Percentiles rank a stretch among this genome's conserved stretches.
Evolutionary conservation across 306 rosid species (phyloP).

Genomic region (Cicer cuneatum): DNA sequence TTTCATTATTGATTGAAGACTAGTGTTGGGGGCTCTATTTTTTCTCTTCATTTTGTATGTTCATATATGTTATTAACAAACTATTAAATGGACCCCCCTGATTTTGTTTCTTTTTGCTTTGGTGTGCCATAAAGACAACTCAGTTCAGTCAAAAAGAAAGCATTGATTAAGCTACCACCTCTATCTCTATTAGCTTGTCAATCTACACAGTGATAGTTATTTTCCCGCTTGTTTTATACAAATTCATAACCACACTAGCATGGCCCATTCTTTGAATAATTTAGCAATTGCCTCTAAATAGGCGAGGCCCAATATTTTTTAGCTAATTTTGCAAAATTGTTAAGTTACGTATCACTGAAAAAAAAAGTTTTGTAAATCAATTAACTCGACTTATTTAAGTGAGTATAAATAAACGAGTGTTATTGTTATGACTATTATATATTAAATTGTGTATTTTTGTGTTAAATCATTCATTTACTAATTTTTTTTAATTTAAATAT

Average conservation of each 20-base stretch:
- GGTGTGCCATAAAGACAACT: constrained; percentile 44
- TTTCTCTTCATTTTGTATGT: constrained; percentile 19
- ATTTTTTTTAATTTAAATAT: too few species aligned
- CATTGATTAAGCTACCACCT: constrained; percentile 41
- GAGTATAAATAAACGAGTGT: too few species aligned
- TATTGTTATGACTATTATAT: too few species aligned
- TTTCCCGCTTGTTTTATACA: neutral
- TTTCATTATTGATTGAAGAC: constrained; percentile 50
- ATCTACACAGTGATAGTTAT: neutral
- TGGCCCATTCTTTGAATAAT: constrained; percentile 18
- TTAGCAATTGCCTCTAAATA: too few species aligned
- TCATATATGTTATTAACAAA: constrained; percentile 14
- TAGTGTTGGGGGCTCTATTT: constrained; percentile 37
- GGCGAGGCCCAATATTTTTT: too few species aligned
- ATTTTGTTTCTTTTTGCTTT: constrained; percentile 49
- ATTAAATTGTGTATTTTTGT: too few species aligned
- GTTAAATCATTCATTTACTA: too few species aligned
- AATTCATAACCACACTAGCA: constrained; percentile 41
- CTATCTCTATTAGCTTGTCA: constrained; percentile 23
- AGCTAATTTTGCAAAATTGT: too few species aligned
- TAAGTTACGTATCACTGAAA: too few species aligned
- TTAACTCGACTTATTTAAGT: too few species aligned
- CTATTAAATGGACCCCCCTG: constrained; percentile 44
- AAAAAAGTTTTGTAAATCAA: too few species aligned
- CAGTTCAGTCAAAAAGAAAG: constrained; percentile 42